These are phyloP conservation scores for Strobilomyces confusus DNA, from an alignment of 768 basidiomycete genomes.

Conservation along the genomic window DNA sequence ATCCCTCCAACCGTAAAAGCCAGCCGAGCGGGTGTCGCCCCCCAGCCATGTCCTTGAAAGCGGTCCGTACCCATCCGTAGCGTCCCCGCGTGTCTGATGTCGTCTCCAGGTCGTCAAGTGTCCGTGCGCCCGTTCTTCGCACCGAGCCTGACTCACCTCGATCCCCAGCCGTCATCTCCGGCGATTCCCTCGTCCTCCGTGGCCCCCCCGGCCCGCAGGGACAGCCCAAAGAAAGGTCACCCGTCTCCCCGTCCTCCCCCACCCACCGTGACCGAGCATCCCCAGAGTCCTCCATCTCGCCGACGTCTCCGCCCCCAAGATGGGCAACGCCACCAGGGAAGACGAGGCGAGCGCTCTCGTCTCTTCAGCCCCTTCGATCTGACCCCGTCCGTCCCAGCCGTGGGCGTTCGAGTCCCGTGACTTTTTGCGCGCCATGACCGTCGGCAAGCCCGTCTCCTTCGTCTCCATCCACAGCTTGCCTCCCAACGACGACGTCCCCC, in stretches of 20 bases:
- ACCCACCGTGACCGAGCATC: conserved; percentile 10
- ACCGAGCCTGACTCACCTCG: conserved; percentile 15
- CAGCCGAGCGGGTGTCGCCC: too few species aligned
- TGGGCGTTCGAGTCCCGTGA: conserved; percentile 94
- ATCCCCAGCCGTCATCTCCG: conserved; percentile 76
- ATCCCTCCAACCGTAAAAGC: neutral
- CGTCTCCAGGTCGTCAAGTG: conserved; percentile 55
- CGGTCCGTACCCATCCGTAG: conserved; percentile 51
- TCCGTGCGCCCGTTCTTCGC: conserved; percentile 25
- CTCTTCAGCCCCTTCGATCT: neutral
- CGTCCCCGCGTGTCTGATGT: neutral
- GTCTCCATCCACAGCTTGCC: conserved; percentile 76
- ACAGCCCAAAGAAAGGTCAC: conserved; percentile 86
- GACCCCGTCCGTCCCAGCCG: conserved; percentile 42
- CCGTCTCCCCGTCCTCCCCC: neutral
- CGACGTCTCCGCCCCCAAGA: conserved; percentile 78
- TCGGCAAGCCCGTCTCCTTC: conserved; percentile 91
- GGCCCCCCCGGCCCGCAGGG: conserved; percentile 74
- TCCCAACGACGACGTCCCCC: conserved; percentile 67
- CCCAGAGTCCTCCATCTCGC: conserved; percentile 83
- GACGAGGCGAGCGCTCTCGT: conserved; percentile 66
- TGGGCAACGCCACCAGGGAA: conserved; percentile 77
- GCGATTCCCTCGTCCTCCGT: conserved; percentile 84
- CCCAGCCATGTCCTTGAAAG: conserved; percentile 64
- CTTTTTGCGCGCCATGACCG: conserved; percentile 76